These are phyloP conservation scores for Hirschioporus abietinus DNA, from an alignment of 768 basidiomycete genomes.

Conservation along the genomic window DNA sequence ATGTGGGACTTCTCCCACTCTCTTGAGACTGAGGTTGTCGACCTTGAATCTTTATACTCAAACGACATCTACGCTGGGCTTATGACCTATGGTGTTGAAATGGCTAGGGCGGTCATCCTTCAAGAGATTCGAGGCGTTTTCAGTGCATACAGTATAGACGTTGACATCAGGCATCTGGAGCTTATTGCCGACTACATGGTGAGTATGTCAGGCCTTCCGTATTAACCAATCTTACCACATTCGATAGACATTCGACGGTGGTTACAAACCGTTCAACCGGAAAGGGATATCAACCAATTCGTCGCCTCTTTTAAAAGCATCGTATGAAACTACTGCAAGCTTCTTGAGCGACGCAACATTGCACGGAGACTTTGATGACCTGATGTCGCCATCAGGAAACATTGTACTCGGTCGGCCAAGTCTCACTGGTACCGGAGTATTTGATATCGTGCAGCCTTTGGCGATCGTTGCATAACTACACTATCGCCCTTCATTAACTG, in stretches of 20 bases:
- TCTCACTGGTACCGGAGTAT: slow-evolving; percentile 90
- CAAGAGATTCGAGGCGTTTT: slow-evolving; percentile 91
- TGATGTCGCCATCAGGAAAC: slow-evolving; percentile 84
- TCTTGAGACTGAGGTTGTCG: slow-evolving; percentile 45
- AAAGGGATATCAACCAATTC: slow-evolving; percentile 89
- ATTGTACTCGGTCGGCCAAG: slow-evolving; percentile 88
- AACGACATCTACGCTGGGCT: slow-evolving; percentile 94
- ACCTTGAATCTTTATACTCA: slow-evolving; percentile 79
- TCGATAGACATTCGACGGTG: slow-evolving; percentile 89
- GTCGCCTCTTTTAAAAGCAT: slow-evolving; percentile 95
- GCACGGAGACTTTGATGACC: slow-evolving; percentile 91
- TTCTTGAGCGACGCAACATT: slow-evolving; percentile 94
- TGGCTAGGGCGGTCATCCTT: slow-evolving; percentile 87
- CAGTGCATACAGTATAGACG: slow-evolving; percentile 91
- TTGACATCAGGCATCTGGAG: slow-evolving; percentile 89
- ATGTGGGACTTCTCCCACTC: slow-evolving; percentile 75
- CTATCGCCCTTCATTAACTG: not conserved
- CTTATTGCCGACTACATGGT: slow-evolving; percentile 99
- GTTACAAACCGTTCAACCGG: slow-evolving; percentile 97
- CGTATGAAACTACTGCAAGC: slow-evolving; percentile 91
- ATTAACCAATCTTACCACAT: slow-evolving; percentile 2
- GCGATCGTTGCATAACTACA: slow-evolving; percentile 7
- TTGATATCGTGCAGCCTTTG: slow-evolving; percentile 73
- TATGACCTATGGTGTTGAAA: slow-evolving; percentile 93
- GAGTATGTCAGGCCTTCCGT: slow-evolving; percentile 21